Evolutionary conservation across 23 red algal genomes (phyloP).

Genomic region (Gracilaria domingensis): DNA sequence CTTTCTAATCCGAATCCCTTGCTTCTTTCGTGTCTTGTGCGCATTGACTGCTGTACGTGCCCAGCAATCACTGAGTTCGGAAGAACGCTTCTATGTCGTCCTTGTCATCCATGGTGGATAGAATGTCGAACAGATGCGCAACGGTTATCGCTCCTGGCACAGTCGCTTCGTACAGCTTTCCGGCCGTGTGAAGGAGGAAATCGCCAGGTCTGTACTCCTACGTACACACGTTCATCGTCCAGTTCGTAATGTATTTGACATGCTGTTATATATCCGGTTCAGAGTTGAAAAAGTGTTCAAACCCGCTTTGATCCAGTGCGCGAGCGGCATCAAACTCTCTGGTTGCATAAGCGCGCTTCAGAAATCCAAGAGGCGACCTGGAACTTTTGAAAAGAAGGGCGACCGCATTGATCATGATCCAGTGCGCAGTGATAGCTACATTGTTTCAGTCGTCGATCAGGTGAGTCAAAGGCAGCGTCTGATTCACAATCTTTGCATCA

Average conservation of each 20-base stretch:
- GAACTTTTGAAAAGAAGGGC: slow-evolving; percentile 78
- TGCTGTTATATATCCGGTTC: slow-evolving; percentile 24
- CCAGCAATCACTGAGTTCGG: too few relatives aligned
- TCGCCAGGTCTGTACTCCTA: slow-evolving; percentile 86
- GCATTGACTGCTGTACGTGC: too few relatives aligned
- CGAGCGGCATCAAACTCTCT: too few relatives aligned
- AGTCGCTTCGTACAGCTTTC: slow-evolving; percentile 81
- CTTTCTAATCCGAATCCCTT: slow-evolving; percentile 41
- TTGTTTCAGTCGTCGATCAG: too few relatives aligned
- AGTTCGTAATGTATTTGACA: slow-evolving; percentile 73
- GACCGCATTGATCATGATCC: slow-evolving; percentile 85
- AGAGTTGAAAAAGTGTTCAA: too few relatives aligned
- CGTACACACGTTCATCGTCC: slow-evolving; percentile 84
- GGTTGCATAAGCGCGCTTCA: slow-evolving; percentile 60
- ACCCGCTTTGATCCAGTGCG: too few relatives aligned
- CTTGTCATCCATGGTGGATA: slow-evolving; percentile 55
- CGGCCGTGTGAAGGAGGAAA: slow-evolving; percentile 88
- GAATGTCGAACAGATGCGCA: slow-evolving; percentile 85
- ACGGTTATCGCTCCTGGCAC: slow-evolving; percentile 69
- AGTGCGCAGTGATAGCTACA: slow-evolving; percentile 74
- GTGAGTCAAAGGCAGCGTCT: too few relatives aligned
- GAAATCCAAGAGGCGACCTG: slow-evolving; percentile 61
- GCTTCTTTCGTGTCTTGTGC: slow-evolving; percentile 6
- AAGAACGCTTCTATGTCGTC: too few relatives aligned
- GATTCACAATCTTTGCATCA: slow-evolving; percentile 85